Base-by-base conservation (phyloP, 495 filamentous ascomycete genomes). In the Penicillium canariense region DNA sequence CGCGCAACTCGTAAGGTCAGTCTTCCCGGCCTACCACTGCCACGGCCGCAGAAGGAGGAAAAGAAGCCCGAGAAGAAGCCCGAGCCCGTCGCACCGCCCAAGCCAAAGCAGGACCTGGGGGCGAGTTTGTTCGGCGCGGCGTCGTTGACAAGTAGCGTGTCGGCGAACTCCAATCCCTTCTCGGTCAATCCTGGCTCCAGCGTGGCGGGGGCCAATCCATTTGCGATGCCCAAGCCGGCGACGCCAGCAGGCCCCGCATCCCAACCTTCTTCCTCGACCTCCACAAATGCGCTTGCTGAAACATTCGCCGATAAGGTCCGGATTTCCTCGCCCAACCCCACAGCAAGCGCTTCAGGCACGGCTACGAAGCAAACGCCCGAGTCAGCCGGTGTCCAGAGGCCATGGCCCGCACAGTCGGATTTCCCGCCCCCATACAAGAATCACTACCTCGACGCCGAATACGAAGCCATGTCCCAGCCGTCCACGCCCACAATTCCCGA, bases 401-500 rank as follows among this genome's bases (percentile, higher is more conserved):
- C 91, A 5, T 98, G 92, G 92, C 93, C 94, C 15, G 49, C 77
- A 22, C 69, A 77, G 26, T 72, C 83, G 6, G 69, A 72, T 2
- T 85, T 87, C 58, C 90, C 90, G 2, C 17, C 75, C 0, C 75
- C 89, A 4, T 97, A 90, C 74, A 86, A 90, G 0, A 66, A 79
- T 42, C 89, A 84, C 71, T 86, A 88, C 76, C 83, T 99, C 38
- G 93, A 97, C 65, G 93, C 92, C 10, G 94, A 97, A 58, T 92
- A 90, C 76, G 95, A 97, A 67, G 86, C 84, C 15, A 82, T 97
- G 36, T 87, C 52, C 22, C 68, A 54, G 46, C 77, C 67, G 59
- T 82, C 52, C 58, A 81, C 54, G 46, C 72, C 60, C 38, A 68
- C 55, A 39, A 75, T 65, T 61, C 79, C 65, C 10, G 77, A 73